phyloP scores from a whole-genome alignment of 2,329 filamentous ascomycete species.

The Samsoniella hepiali region DNA sequence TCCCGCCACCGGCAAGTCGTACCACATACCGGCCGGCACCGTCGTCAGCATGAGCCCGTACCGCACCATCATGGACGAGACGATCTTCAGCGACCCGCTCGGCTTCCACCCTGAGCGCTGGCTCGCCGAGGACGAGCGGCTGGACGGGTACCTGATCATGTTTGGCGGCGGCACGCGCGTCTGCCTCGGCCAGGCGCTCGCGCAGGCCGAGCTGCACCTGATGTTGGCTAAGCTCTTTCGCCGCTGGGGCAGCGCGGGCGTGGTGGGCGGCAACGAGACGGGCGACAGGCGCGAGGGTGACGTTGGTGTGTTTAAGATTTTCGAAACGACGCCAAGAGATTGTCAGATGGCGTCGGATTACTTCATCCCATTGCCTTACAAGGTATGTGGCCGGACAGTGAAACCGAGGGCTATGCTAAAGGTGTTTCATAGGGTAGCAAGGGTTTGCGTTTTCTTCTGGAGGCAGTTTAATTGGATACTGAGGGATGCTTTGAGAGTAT shows the following conservation, averaged over 20 bases:
- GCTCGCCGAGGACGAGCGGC: slow-evolving; percentile 31
- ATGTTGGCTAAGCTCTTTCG: slow-evolving; percentile 38
- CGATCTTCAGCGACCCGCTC: slow-evolving; percentile 32
- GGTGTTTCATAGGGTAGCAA: slow-evolving; percentile 28
- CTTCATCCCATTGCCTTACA: slow-evolving; percentile 39
- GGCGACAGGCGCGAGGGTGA: slow-evolving; percentile 34
- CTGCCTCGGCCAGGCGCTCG: slow-evolving; percentile 38
- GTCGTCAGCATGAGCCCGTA: slow-evolving; percentile 38
- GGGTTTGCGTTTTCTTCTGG: slow-evolving; percentile 33
- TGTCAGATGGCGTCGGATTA: slow-evolving; percentile 37
- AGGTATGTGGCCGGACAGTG: slow-evolving; percentile 24
- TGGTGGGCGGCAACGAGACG: slow-evolving; percentile 28
- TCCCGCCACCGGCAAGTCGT: slow-evolving; percentile 26
- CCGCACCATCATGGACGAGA: slow-evolving; percentile 34
- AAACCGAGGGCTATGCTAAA: neutral
- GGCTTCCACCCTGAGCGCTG: slow-evolving; percentile 37
- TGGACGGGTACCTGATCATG: slow-evolving; percentile 34
- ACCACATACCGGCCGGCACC: slow-evolving; percentile 33
- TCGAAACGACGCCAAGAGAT: slow-evolving; percentile 34
- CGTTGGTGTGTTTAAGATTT: slow-evolving; percentile 34
- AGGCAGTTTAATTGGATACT: slow-evolving; percentile 14
- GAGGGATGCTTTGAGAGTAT: no score
- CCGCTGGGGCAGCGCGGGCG: slow-evolving; percentile 36
- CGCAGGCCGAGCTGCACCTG: slow-evolving; percentile 37
- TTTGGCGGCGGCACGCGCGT: slow-evolving; percentile 35